Conservation (phyloP, 2,329 filamentous ascomycete species). For the Penicillium verrucosum region DNA sequence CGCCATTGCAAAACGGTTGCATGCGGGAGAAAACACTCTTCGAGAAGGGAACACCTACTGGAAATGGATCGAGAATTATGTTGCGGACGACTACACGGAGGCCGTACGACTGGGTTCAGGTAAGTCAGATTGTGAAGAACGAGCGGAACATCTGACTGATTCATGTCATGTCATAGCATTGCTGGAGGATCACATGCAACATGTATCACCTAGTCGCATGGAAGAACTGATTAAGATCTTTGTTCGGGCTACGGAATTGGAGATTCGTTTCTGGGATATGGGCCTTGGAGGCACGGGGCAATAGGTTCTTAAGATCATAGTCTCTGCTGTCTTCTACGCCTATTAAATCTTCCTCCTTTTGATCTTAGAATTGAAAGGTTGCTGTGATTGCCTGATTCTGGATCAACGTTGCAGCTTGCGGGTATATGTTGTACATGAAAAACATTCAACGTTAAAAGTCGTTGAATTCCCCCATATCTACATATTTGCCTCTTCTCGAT, state of each 20-base stretch:
- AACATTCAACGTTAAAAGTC: background rate
- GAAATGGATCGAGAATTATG: constrained; percentile 89
- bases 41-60: constrained; percentile 72
- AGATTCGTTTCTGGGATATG: constrained; percentile 74
- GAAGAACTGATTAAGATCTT: constrained; percentile 84
- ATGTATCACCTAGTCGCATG: constrained; percentile 70
- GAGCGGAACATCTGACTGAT: constrained; percentile 4
- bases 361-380: background rate
- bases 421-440: no score
- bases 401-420: background rate
- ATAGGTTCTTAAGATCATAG: background rate
- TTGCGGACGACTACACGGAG: constrained; percentile 71
- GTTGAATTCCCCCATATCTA: no score
- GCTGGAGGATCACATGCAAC: constrained; percentile 70
- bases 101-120: constrained; percentile 69
- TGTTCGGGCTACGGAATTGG: constrained; percentile 77
- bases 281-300: constrained; percentile 40
- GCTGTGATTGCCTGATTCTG: no score
- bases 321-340: background rate
- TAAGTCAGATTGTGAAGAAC: constrained; percentile 40
- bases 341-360: background rate
- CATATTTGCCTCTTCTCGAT: background rate
- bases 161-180: constrained; percentile 51
- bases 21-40: constrained; percentile 58
- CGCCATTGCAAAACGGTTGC: constrained; percentile 69